Percentiles rank a stretch among this genome's conserved stretches.
These are phyloP conservation scores for Onygenales sp. DNA, from an alignment of 2,329 filamentous ascomycete species.

Conservation along the genomic window DNA sequence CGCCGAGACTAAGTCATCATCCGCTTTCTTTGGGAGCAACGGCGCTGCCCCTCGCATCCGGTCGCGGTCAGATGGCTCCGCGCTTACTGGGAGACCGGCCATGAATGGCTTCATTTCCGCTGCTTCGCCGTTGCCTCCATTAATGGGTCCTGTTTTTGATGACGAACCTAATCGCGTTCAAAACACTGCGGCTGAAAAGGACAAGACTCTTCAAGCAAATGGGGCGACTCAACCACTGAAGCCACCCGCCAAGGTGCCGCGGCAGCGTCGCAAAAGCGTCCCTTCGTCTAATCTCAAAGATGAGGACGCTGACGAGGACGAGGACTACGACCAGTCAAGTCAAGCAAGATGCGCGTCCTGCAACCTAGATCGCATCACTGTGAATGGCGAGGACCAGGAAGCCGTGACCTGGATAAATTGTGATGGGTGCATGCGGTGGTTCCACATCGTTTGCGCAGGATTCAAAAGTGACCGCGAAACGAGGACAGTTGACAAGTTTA, in stretches of 20 bases:
- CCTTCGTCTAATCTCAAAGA: not conserved
- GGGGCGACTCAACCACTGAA: not conserved
- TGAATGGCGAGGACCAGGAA: constrained; percentile 42
- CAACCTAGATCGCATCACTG: constrained; percentile 43
- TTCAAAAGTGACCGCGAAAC: constrained; percentile 56
- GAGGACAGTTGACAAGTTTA: constrained; percentile 58
- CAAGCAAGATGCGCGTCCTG: constrained; percentile 49
- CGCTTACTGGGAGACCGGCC: constrained; percentile 26
- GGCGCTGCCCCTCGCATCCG: constrained; percentile 27
- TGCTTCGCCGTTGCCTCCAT: not conserved
- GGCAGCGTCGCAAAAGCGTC: constrained; percentile 1
- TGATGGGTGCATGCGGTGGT: constrained; percentile 60
- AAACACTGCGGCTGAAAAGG: not conserved
- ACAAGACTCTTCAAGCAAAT: not conserved
- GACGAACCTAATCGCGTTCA: constrained; percentile 1
- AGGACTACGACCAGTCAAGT: constrained; percentile 18
- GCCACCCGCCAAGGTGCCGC: not conserved
- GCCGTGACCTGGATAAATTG: constrained; percentile 55
- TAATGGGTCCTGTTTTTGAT: constrained; percentile 8
- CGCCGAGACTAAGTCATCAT: constrained; percentile 1
- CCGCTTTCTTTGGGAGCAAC: not conserved
- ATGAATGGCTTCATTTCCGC: constrained; percentile 19
- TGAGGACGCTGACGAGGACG: not conserved
- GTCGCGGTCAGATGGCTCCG: constrained; percentile 34
- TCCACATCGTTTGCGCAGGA: constrained; percentile 57